Evolutionary conservation across 2,329 filamentous ascomycete species (phyloP), one percentile per base, ranked within the genome.

Genomic region (Rhexocercosporidium sp.): DNA sequence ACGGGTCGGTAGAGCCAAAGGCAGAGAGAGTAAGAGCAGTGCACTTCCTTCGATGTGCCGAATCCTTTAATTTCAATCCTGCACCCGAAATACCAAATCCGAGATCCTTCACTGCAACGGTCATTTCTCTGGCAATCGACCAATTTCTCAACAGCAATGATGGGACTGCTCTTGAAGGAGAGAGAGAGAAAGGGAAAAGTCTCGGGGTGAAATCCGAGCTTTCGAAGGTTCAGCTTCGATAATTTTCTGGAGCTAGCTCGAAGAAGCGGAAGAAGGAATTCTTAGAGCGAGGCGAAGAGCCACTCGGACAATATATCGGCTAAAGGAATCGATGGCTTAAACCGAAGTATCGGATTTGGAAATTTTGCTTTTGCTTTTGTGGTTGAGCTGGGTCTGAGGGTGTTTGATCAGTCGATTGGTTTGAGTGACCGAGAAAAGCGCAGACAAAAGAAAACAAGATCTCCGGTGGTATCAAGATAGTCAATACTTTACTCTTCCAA

Each of bases 91-190:
- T n/a, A 25, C 62, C 37, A 3, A 47, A 56, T 6, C 39, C 37
- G 49, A 64, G 56, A 53, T 62, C 59, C 51, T 59, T 47, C 53
- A 60, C 51, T 34, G 65, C 59, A 34, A 69, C 34, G 53, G 59
- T 62, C 62, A 69, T 61, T 22, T 66, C 34, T 18, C 56, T 31
- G n/a, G n/a, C n/a, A n/a, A n/a, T n/a, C n/a, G n/a, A 53, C 16
- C 63, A 25, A 51, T 25, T 20, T 18, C 18, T 20, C 29, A 34
- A n/a, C 44, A 47, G 20, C 44, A 22, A 47, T 47, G 44, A 47
- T n/a, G n/a, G 18, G 18, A 47, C 9, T 22, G 18, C 8, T n/a
- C 8, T 20, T 47, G 22, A 22, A 22, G 9, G 22, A 22, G 9
- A 8, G n/a, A 57, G 34, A 6, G 9, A 39, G 22, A 27, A 51